Conservation (phyloP, 306 rosid genomes). For the Crotalaria pallida region DNA sequence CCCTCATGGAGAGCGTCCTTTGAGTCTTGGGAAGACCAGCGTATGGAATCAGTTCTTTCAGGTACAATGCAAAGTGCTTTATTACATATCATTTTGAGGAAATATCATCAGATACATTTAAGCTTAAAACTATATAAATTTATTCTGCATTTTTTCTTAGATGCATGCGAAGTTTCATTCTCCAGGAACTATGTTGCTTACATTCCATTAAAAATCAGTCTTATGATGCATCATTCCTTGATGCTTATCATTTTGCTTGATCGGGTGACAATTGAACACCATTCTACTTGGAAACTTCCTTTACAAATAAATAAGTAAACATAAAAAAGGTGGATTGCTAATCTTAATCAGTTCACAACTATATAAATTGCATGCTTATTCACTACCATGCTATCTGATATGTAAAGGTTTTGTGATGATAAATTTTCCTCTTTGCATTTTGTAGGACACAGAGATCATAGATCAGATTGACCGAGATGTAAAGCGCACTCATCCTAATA, state of each 20-base stretch:
- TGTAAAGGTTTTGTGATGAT: conserved; percentile 97
- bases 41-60: conserved; percentile 97
- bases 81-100: background rate
- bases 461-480: too few species aligned
- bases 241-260: too few species aligned
- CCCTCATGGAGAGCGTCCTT: conserved; percentile 89
- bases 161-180: background rate
- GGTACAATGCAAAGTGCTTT: conserved; percentile 37
- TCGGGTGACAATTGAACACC: too few species aligned
- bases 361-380: background rate
- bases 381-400: conserved; percentile 12
- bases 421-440: too few species aligned
- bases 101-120: background rate
- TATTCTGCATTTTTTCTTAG: background rate
- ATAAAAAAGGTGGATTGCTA: background rate
- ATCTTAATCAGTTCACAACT: background rate
- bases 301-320: background rate
- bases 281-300: too few species aligned
- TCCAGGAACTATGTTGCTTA: background rate
- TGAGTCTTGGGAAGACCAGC: conserved; percentile 94
- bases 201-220: background rate
- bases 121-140: background rate
- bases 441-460: too few species aligned
- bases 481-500: too few species aligned
- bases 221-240: too few species aligned